Conservation (phyloP, 306 rosid species). For the Acacia confusa region DNA sequence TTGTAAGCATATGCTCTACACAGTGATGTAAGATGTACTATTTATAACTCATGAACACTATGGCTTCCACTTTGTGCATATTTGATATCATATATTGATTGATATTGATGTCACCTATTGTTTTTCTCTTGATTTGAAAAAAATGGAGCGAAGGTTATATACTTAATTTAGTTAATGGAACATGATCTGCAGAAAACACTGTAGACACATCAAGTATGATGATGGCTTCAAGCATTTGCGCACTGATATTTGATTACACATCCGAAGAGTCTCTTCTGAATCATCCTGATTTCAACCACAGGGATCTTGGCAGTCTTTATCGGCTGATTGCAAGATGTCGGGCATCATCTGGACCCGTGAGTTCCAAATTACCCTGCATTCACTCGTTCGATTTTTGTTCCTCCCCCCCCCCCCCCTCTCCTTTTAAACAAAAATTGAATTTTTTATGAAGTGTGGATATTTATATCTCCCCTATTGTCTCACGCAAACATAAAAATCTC, state of each 20-base stretch:
- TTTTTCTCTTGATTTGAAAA: constrained; percentile 11
- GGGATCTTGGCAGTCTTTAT: constrained; percentile 54
- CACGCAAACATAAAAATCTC: neutral
- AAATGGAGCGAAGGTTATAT: constrained; percentile 15
- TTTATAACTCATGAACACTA: neutral
- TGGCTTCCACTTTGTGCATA: neutral
- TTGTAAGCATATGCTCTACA: neutral
- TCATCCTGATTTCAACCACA: constrained; percentile 50
- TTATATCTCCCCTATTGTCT: neutral
- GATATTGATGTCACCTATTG: neutral
- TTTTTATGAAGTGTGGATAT: neutral
- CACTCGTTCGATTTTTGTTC: neutral
- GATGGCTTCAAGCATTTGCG: constrained; percentile 84
- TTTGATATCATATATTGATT: neutral
- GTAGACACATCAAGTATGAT: constrained; percentile 57
- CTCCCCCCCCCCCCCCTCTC: no score
- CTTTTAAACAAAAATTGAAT: no score
- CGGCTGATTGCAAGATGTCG: constrained; percentile 64
- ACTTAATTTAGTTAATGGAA: constrained; percentile 27
- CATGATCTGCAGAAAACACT: constrained; percentile 50
- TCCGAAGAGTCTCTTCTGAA: constrained; percentile 72
- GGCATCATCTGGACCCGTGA: constrained; percentile 65
- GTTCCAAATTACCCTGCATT: constrained; percentile 22
- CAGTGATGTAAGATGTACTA: no score
- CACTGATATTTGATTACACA: constrained; percentile 71